Evolutionary conservation across 305 asterid genomes (phyloP), one percentile per base, ranked within the genome.

Genomic region (Plantago lanceolata): DNA sequence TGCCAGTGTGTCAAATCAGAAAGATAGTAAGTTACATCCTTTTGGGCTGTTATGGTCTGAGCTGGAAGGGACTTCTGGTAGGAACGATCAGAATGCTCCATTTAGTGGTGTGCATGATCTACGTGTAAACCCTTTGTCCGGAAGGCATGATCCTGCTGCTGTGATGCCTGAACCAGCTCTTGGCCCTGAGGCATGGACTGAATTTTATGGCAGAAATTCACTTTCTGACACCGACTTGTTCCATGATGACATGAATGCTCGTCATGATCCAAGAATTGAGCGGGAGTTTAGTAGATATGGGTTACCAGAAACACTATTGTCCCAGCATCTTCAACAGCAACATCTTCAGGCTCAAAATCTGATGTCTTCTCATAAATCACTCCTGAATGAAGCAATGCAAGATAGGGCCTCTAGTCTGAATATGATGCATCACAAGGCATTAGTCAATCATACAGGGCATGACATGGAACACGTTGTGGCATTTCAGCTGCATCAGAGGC

Each of bases 21-120:
- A 72, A 50, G 85, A 82, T 35, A 77, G 70, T 66, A 79, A 77
- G 76, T 51, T 81, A 81, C 90, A 89, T 63, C 95, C 96, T 55
- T 76, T 89, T 73, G 90, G 94, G 63, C 68, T 93, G 78, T 71
- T 84, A 66, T 89, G 96, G 99, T 93, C 99, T 65, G 99, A 93
- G 79, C 91, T 89, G 54, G 97, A 93, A 64, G 85, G 88, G 66
- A 75, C 86, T 57, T 72, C 72, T 68, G 57, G 83, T 19, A 84
- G 85, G 79, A 85, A 77, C 75, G 88, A 83, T 28, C 87, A 70
- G 67, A 60, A 77, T 29, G 72, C 62, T 68, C 65, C 87, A 57
- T 77, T 76, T 29, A 74, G 73, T 40, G 81, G 79, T 33, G 78
- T 62, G 37, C 90, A 71, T 67, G 89, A 81, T 59, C 79, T 68